These are phyloP conservation scores for Trypanosoma cruzi DNA, from an alignment of 208 protist genomes.

Conservation along the genomic window DNA sequence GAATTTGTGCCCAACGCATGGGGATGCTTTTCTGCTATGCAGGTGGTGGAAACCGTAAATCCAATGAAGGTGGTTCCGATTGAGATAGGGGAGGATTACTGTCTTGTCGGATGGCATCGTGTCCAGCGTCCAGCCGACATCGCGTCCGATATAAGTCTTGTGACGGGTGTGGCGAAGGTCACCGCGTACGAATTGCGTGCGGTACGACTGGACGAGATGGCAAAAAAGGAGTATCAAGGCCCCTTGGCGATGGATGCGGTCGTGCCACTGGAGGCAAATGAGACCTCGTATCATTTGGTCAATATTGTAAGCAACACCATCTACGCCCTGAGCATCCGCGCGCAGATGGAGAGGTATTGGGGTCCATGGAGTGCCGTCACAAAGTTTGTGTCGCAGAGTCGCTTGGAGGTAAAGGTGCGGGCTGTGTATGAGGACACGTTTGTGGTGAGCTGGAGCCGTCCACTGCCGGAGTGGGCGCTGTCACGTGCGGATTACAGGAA, in stretches of 20 bases:
- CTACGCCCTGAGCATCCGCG: slow-evolving; percentile 82
- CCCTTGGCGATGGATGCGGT: slow-evolving; percentile 63
- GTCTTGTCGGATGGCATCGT: slow-evolving; percentile 81
- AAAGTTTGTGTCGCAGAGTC: slow-evolving; percentile 84
- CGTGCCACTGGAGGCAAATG: slow-evolving; percentile 46
- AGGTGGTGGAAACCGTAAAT: slow-evolving; percentile 73
- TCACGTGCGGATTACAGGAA: background rate
- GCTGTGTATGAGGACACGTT: slow-evolving; percentile 78
- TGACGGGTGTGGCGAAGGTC: slow-evolving; percentile 12
- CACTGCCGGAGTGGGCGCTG: slow-evolving; percentile 45
- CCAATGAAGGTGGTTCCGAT: slow-evolving; percentile 68
- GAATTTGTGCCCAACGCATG: slow-evolving; percentile 50
- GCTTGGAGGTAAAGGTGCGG: slow-evolving; percentile 69
- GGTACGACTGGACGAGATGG: slow-evolving; percentile 60
- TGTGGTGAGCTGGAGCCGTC: slow-evolving; percentile 75
- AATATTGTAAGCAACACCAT: slow-evolving; percentile 83
- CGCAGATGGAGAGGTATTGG: slow-evolving; percentile 75
- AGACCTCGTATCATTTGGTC: slow-evolving; percentile 54
- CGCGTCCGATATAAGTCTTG: slow-evolving; percentile 25
- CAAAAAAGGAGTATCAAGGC: slow-evolving; percentile 46
- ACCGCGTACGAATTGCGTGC: slow-evolving; percentile 82
- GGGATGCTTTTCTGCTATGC: slow-evolving; percentile 58
- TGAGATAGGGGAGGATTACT: slow-evolving; percentile 93
- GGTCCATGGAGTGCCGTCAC: slow-evolving; percentile 83
- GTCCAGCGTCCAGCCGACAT: slow-evolving; percentile 25